Conservation (phyloP, 2,329 filamentous ascomycete species). For the Botrytis byssoidea region DNA sequence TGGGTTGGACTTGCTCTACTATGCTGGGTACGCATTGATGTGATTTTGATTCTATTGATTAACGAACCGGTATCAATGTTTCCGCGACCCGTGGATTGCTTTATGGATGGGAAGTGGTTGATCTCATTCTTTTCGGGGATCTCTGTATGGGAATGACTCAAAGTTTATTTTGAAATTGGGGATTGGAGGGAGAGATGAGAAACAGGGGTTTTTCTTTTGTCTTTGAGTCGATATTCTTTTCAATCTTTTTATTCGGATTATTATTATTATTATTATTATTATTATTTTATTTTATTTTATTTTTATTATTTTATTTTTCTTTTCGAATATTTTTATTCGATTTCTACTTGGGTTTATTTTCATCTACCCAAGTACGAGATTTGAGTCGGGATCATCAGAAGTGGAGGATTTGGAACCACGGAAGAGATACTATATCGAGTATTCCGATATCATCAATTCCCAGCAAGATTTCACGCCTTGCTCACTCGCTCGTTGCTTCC, state of each 20-base stretch:
- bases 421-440: neutral
- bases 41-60: neutral
- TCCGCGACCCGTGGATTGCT: neutral
- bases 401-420: neutral
- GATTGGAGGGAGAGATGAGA: neutral
- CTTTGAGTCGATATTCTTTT: neutral
- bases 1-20: too few relatives aligned
- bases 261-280: neutral
- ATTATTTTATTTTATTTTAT: too few relatives aligned
- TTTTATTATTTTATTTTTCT: too few relatives aligned
- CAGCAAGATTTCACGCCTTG: neutral
- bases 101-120: neutral
- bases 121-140: slow-evolving; percentile 1
- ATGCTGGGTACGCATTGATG: neutral
- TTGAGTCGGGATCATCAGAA: neutral
- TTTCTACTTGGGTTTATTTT: neutral
- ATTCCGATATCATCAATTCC: neutral
- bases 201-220: neutral
- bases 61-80: neutral
- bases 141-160: neutral
- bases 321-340: neutral
- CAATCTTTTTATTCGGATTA: neutral
- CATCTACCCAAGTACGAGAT: neutral
- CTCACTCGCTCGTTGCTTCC: neutral
- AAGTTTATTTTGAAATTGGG: neutral